Evolutionary conservation across 495 filamentous ascomycete genomes (phyloP).

Genomic region (Penicillium argentinense): DNA sequence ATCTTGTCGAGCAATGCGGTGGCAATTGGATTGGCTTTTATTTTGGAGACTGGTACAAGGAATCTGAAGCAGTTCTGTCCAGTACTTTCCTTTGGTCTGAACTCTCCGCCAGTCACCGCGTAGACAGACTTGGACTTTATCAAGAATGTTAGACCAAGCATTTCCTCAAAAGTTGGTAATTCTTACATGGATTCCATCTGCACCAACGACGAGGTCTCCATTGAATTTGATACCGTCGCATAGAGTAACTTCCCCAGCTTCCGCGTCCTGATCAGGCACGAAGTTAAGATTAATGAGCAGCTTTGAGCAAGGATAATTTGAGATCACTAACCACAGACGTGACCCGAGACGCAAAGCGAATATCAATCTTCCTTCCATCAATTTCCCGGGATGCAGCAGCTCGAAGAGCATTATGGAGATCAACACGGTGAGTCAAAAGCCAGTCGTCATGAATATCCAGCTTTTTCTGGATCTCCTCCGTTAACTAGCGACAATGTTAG

Average conservation of each 20-base stretch:
- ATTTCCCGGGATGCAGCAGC: conserved; percentile 27
- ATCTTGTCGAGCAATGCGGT: conserved; percentile 22
- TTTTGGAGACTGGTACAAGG: conserved; percentile 38
- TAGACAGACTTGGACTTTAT: conserved; percentile 18
- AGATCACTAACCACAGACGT: conserved; percentile 17
- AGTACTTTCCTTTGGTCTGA: conserved; percentile 5
- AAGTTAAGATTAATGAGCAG: too few relatives aligned
- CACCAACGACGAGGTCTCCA: conserved; percentile 49
- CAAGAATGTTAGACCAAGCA: too few relatives aligned
- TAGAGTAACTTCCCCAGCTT: conserved; percentile 37
- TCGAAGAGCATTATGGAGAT: conserved; percentile 47
- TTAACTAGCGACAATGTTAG: conserved; percentile 14
- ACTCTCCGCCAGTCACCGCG: conserved; percentile 11
- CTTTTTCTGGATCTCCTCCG: conserved; percentile 11
- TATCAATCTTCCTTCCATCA: conserved; percentile 31
- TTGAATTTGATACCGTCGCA: conserved; percentile 22
- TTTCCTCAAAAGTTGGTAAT: too few relatives aligned
- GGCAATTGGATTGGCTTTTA: conserved; percentile 33
- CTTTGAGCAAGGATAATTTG: too few relatives aligned
- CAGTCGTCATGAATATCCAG: conserved; percentile 25
- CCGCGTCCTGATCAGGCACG: conserved; percentile 27
- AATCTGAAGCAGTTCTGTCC: conserved; percentile 49
- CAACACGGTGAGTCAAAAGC: conserved; percentile 48
- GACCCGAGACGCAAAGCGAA: conserved; percentile 32
- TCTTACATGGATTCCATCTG: conserved; percentile 49